A percentile compares a stretch with the other conserved stretches of the same genome.
Conservation (phyloP, 2,329 filamentous ascomycete genomes). For the Xylaria sp. region DNA sequence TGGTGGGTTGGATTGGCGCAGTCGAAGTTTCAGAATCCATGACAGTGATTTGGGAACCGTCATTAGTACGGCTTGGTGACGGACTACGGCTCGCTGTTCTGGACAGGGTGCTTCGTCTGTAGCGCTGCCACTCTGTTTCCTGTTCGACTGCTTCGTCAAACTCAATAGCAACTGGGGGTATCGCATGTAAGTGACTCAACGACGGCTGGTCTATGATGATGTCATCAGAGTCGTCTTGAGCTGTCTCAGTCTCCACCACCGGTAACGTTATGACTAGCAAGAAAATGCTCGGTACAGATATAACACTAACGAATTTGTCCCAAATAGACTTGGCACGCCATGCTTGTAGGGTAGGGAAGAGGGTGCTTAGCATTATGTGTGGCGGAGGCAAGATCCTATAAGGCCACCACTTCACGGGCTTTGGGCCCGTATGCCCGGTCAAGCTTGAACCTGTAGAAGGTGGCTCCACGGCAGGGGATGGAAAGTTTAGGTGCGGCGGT, state of each 20-base stretch:
- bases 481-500: conserved; percentile 66
- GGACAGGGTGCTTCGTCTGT: conserved; percentile 60
- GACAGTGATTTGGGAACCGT: conserved; percentile 33
- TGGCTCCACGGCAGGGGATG: conserved; percentile 60
- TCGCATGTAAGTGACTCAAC: conserved; percentile 46
- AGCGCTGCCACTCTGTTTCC: conserved; percentile 69
- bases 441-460: conserved; percentile 57
- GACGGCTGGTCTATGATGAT: conserved; percentile 47
- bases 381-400: conserved; percentile 78
- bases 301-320: conserved; percentile 82
- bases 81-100: conserved; percentile 44
- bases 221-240: conserved; percentile 59
- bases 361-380: conserved; percentile 73
- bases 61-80: conserved; percentile 48
- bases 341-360: conserved; percentile 87
- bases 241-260: conserved; percentile 79
- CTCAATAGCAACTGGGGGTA: conserved; percentile 52
- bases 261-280: conserved; percentile 89
- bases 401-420: conserved; percentile 81
- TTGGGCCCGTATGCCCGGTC: conserved; percentile 53
- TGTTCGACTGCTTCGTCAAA: conserved; percentile 48
- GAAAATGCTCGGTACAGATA: conserved; percentile 91
- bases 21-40: conserved; percentile 25
- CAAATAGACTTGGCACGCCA: conserved; percentile 87
- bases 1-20: conserved; percentile 24